Evolutionary conservation across 2,329 filamentous ascomycete species (phyloP).

Genomic region (Nothophaeocryptopus gaeumannii): DNA sequence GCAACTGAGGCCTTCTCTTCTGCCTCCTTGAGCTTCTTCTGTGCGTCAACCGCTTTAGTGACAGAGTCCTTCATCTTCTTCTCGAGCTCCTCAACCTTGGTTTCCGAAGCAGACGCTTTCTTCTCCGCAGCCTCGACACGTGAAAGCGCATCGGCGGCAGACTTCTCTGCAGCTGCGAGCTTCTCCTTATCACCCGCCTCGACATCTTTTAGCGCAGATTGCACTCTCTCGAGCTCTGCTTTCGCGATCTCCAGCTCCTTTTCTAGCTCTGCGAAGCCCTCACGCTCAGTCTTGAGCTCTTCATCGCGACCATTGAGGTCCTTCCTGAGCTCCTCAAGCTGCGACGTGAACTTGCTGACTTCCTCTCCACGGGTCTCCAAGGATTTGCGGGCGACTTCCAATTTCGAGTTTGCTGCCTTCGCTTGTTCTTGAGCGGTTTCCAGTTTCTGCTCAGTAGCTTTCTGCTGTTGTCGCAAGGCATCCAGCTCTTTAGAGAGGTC

Average conservation of each 20-base stretch:
- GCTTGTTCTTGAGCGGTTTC: constrained; percentile 16
- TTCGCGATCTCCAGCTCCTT: constrained; percentile 29
- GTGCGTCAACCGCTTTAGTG: constrained; percentile 1
- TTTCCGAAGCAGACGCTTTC: constrained; percentile 15
- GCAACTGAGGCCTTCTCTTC: neutral
- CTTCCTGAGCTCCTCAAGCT: constrained; percentile 27
- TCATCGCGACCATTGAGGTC: constrained; percentile 31
- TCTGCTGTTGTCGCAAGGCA: constrained; percentile 23
- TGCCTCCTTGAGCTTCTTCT: constrained; percentile 16
- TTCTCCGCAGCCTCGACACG: constrained; percentile 7
- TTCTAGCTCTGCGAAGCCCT: constrained; percentile 32
- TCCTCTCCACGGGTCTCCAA: constrained; percentile 45
- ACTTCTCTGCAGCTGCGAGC: neutral
- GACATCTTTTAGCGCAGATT: neutral
- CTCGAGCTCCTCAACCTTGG: constrained; percentile 7
- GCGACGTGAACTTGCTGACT: constrained; percentile 22
- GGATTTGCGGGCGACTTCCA: constrained; percentile 25
- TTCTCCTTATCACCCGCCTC: constrained; percentile 7
- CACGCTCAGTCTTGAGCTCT: constrained; percentile 33
- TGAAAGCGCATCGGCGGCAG: too few species aligned
- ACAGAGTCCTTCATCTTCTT: constrained; percentile 1
- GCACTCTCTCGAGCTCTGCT: constrained; percentile 4
- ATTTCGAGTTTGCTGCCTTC: constrained; percentile 18
- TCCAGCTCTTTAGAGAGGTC: constrained; percentile 25
- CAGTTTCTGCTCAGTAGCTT: constrained; percentile 16